A percentile compares a stretch with the other conserved stretches of the same genome.
Conservation (phyloP, 805 yeast species). For the fission yeast (Schizosaccharomyces pombe) region DNA sequence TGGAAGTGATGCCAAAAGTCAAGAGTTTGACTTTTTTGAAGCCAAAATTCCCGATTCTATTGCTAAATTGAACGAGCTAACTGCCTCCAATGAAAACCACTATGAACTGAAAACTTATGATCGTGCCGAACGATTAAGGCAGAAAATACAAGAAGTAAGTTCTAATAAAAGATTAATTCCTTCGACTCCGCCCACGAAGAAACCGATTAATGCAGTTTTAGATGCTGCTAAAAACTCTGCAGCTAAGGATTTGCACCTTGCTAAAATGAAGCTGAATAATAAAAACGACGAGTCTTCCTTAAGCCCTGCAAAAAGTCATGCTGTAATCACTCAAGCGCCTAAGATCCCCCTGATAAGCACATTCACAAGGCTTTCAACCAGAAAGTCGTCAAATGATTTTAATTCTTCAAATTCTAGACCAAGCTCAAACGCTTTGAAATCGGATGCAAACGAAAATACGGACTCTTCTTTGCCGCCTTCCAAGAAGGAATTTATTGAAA, state of each 20-base stretch:
- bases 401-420: background rate
- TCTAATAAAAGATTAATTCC: background rate
- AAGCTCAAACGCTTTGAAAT: background rate
- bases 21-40: too few relatives aligned
- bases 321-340: background rate
- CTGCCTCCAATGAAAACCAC: too few relatives aligned
- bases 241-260: background rate
- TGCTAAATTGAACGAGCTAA: too few relatives aligned
- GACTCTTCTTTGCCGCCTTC: background rate
- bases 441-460: background rate
- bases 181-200: background rate
- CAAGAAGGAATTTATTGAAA: background rate
- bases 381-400: background rate
- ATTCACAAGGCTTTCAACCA: background rate
- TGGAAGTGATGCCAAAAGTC: too few relatives aligned
- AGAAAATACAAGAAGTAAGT: background rate
- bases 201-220: background rate
- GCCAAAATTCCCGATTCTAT: too few relatives aligned
- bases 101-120: background rate
- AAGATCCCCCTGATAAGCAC: background rate
- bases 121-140: background rate
- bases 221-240: background rate
- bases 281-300: background rate
- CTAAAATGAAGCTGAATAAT: background rate
- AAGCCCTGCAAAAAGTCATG: background rate